These are phyloP conservation scores for Scalesia atractyloides DNA, from an alignment of 129 eudicot species.

Conservation along the genomic window DNA sequence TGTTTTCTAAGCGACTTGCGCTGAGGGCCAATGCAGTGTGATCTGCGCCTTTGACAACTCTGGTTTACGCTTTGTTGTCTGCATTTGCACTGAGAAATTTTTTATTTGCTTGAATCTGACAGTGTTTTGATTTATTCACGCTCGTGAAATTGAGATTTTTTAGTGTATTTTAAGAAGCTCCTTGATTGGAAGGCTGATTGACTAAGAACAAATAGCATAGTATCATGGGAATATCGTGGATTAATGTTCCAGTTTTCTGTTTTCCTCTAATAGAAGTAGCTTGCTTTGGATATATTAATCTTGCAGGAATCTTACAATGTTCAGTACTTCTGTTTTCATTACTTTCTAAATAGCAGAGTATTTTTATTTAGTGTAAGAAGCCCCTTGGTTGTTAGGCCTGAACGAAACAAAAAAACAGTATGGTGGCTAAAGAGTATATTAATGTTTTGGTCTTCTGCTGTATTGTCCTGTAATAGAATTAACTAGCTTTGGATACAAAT, in stretches of 20 bases:
- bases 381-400: background rate
- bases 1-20: too few relatives aligned
- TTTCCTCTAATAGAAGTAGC: background rate
- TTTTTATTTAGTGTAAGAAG: background rate
- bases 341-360: background rate
- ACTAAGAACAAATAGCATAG: background rate
- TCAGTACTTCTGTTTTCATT: background rate
- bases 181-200: constrained; percentile 7
- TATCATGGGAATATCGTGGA: background rate
- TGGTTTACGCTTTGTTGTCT: constrained; percentile 3
- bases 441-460: too few relatives aligned
- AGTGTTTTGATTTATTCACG: background rate
- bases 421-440: too few relatives aligned
- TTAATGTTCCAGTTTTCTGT: background rate
- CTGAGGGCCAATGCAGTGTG: too few relatives aligned
- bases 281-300: too few relatives aligned
- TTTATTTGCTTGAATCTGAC: background rate
- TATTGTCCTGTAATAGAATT: too few relatives aligned
- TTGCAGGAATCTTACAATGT: background rate
- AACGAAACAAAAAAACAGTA: too few relatives aligned
- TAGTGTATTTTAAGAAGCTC: background rate
- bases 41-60: too few relatives aligned
- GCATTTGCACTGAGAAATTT: background rate
- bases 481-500: too few relatives aligned
- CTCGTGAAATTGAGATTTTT: background rate